Base-by-base conservation (phyloP, 495 filamentous ascomycete genomes). In the Trichoderma orchidacearum region DNA sequence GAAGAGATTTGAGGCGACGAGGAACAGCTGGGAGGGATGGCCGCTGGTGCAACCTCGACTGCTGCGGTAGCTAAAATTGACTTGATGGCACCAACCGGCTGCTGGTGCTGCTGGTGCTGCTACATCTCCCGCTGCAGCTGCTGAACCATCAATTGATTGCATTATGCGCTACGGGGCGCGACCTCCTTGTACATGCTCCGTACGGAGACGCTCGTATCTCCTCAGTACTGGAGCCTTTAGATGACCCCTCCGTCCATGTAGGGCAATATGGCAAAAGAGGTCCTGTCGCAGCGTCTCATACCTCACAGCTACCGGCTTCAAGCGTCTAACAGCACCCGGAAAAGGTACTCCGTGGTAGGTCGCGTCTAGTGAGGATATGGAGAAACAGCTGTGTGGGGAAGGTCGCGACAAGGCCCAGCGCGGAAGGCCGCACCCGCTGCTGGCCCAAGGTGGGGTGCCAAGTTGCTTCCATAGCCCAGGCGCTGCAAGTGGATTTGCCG, bases 1-100 rank as follows among this genome's bases (percentile, higher is more conserved):
- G 41, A n/a, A n/a, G 41, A 48, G 41, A 48, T 48, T 48, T 48
- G 41, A 48, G 41, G 41, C 41, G 41, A 48, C 41, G n/a, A 48
- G 18, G 41, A 48, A 48, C 41, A 48, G 41, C 41, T 48, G 41
- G 41, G 36, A 48, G 41, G 21, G 27, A 27, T 23, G 41, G 41
- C 41, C 41, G 7, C 18, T 48, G n/a, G 41, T 35, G 21, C 18
- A 48, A 23, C 4, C 34, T 32, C 34, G 34, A 15, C 34, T 8
- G 34, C 34, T 36, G 34, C 34, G 34, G 34, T 15, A 13, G 34
- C 34, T 36, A 15, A n/a, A n/a, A n/a, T n/a, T n/a, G n/a, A n/a
- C n/a, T n/a, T n/a, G n/a, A n/a, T n/a, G n/a, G n/a, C n/a, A n/a
- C n/a, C 36, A 13, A 18, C 36, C 12, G 17, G 15, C 15, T 13